Base-by-base conservation (phyloP, 805 yeast species). In the Nakazawaea anatomiae region DNA sequence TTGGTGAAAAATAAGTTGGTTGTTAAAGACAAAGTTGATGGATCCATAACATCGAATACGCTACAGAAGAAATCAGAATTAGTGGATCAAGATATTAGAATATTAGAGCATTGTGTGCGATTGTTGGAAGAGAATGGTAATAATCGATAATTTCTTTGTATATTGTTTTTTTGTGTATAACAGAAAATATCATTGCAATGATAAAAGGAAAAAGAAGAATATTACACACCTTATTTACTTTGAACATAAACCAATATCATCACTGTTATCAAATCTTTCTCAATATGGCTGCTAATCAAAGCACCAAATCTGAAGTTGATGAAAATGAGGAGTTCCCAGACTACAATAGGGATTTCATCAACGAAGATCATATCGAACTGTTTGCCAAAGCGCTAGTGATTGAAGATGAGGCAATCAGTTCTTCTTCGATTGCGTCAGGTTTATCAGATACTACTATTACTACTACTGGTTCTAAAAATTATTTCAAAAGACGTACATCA, bases 81-180 rank as follows among this genome's bases (percentile, higher is more conserved):
- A 12, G 60, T 87, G 2, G 96, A 89, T 64, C 86, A 85, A 55
- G 82, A 83, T 47, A 66, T 90, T 18, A 67, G 96, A 44, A 80
- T 87, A 1, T 64, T 89, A 42, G 96, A 89, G 60, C 66, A 71
- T 41, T 75, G 89, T 0, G 57, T 75, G 47, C 60, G 63, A 47
- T 57, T 72, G 18, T 62, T 76, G 3, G 36, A 34, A 43, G 70
- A 65, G 47, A 61, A 62, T 46, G 55, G 59, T 42, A 14, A 11
- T 38, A 38, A 12, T 38, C 7, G n/a, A 6, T 38, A 10, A n/a
- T 6, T 38, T 12, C 7, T 10, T 12, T n/a, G 2, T 10, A n/a
- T 10, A 38, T 10, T n/a, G n/a, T n/a, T n/a, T n/a, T 38, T 38
- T 38, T 38, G n/a, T 11, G 10, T 11, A 40, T 32, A 9, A 40